Evolutionary conservation across 768 basidiomycete species (phyloP), one percentile per base, ranked within the genome.

Genomic region (Pleurotus cornucopiae): DNA sequence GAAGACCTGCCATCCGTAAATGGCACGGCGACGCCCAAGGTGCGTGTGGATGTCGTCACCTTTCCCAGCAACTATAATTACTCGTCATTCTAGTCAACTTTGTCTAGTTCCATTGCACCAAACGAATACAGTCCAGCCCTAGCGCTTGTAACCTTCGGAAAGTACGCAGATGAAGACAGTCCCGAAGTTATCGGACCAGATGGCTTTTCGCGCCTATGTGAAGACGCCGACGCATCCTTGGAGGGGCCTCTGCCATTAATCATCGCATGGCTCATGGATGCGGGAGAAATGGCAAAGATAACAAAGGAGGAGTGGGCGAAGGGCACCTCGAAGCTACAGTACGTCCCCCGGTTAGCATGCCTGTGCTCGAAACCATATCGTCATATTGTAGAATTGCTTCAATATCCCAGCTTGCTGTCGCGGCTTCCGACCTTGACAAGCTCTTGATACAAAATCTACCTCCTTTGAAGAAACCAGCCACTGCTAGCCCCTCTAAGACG

Each of bases 211-310:
- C 74, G 70, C 52, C 70, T 94, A 25, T 94, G 88, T 69, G 76
- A 60, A 21, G 88, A 91, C 59, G 81, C 85, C 11, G 72, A 80
- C n/a, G 79, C 92, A 46, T 75, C 88, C 0, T 71, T 94, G 67
- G 90, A 92, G 16, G 88, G 89, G 26, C 75, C 85, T 5, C 69
- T 82, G 59, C 87, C 89, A 16, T 73, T 93, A 53, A 74, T 92
- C 14, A 72, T 92, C 12, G 81, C 88, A 20, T 93, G 91, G 91
- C 85, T 88, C 62, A 68, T 89, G 55, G 73, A 79, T 46, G 79
- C 86, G 7, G 74, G 76, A 57, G 88, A 91, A 64, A 85, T 93
- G 84, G 88, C 77, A 26, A 88, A 84, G 62, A 73, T 93, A 46
- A 78, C 79, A 44, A 80, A 76, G 68, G 75, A 80, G 6, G 88